Evolutionary conservation across 1,139 yeast genomes (phyloP), one percentile per base, ranked within the genome.

Genomic region (Pichia sp.): DNA sequence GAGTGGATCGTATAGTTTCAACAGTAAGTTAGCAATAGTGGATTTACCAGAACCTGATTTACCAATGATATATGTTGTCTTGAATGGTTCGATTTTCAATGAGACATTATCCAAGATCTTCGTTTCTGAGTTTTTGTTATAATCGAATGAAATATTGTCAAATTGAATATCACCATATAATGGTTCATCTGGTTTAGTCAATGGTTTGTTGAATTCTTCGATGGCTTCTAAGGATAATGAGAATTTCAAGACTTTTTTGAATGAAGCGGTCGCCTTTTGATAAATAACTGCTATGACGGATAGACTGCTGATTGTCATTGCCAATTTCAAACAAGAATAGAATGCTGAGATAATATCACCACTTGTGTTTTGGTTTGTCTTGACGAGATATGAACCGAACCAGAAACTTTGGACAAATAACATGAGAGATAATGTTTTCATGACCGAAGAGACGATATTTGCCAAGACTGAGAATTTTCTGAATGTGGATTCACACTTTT

Each of bases 1-100:
- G 2, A 42, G 24, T 1, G 51, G 41, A 0, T 63, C 53, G 55
- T 90, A 89, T 35, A 87, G 72, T 28, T 77, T 77, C 50, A 85
- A 62, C 3, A 93, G 58, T 4, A 93, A 63, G 40, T 76, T 77
- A 0, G 85, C 78, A 11, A 93, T 54, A 0, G 98, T 86, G 0
- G 97, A 89, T 62, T 93, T 93, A 0, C 99, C 99, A 0, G 93
- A 82, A 0, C 99, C 99, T 0, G 97, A 89, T 52, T 75, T 73
- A 0, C 99, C 99, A 42, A 93, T 76, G 2, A 93, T 65, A 58
- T 79, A 91, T 3, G 83, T 80, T 18, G 78, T 61, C 34, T 69
- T 58, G 1, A 77, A 75, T 0, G 77, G 64, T 6, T 70, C 65
- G 30, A 91, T 67, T 1, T 58, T 55, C 36, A 86, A 53, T 18